These are phyloP conservation scores for Colletotrichum tabaci DNA, from an alignment of 2,329 filamentous ascomycete genomes.

Conservation along the genomic window DNA sequence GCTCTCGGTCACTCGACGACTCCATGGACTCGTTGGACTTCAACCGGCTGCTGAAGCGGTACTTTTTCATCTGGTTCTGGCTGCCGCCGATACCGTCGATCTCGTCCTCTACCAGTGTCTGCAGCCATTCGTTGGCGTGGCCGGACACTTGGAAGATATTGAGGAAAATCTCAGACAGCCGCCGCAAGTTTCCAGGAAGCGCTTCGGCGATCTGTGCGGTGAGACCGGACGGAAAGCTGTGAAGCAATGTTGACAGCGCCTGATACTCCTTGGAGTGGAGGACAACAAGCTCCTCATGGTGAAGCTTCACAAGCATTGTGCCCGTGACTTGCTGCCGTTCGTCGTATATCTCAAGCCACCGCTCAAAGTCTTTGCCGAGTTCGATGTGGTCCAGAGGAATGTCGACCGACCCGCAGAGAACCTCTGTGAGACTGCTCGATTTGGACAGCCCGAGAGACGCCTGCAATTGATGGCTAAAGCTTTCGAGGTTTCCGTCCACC, in stretches of 20 bases:
- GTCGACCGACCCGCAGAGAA: conserved; percentile 81
- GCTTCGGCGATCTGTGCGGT: conserved; percentile 88
- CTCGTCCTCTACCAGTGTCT: conserved; percentile 94
- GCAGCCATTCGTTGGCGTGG: conserved; percentile 88
- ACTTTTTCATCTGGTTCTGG: conserved; percentile 81
- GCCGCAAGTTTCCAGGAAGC: conserved; percentile 82
- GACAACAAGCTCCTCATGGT: conserved; percentile 91
- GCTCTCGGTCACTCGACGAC: conserved; percentile 75
- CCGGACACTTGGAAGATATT: conserved; percentile 97
- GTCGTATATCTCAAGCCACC: conserved; percentile 89
- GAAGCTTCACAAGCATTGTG: conserved; percentile 86
- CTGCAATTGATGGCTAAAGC: conserved; percentile 60
- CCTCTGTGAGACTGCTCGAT: conserved; percentile 62
- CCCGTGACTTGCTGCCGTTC: conserved; percentile 83
- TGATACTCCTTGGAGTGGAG: conserved; percentile 89
- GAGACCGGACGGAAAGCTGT: conserved; percentile 86
- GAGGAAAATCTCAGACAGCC: conserved; percentile 87
- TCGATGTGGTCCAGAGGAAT: conserved; percentile 85
- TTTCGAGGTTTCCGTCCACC: conserved; percentile 66
- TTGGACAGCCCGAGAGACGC: conserved; percentile 60
- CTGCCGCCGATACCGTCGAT: conserved; percentile 89
- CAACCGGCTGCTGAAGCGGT: conserved; percentile 79
- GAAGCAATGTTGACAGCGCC: conserved; percentile 84
- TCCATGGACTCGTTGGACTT: conserved; percentile 80
- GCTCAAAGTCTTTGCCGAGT: conserved; percentile 82